phyloP scores from a whole-genome alignment of 352 stramenopile species.

The Peronospora belbahrii region DNA sequence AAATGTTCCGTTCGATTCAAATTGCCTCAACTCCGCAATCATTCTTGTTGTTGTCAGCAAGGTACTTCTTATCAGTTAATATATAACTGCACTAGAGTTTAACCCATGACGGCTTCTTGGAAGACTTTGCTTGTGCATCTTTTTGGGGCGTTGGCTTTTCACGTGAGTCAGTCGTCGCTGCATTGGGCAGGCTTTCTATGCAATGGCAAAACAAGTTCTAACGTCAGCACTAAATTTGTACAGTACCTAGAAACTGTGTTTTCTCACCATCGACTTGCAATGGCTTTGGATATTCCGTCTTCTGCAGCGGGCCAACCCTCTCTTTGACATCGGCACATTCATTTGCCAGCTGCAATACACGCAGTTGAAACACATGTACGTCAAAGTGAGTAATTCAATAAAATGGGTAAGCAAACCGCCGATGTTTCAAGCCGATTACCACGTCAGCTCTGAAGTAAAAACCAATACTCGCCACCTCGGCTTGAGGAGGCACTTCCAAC shows the following conservation, averaged over 20 bases:
- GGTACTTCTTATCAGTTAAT: too few relatives aligned
- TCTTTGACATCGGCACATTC: slow-evolving; percentile 39
- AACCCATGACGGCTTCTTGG: slow-evolving; percentile 70
- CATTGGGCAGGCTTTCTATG: slow-evolving; percentile 23
- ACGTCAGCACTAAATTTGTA: slow-evolving; percentile 5
- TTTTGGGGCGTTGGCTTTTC: slow-evolving; percentile 27
- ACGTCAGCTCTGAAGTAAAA: slow-evolving; percentile 59
- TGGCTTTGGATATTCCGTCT: slow-evolving; percentile 38
- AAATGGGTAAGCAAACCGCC: neutral
- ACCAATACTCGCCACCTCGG: slow-evolving; percentile 16
- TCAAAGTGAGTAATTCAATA: slow-evolving; percentile 1
- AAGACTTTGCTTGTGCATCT: slow-evolving; percentile 22
- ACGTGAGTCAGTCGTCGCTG: slow-evolving; percentile 8
- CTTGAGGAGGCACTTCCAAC: slow-evolving; percentile 24
- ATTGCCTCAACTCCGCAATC: neutral
- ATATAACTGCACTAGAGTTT: slow-evolving; percentile 40
- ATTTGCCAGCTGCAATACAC: slow-evolving; percentile 23
- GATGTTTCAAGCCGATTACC: slow-evolving; percentile 22
- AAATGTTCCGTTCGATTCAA: slow-evolving; percentile 7
- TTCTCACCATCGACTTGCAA: slow-evolving; percentile 31
- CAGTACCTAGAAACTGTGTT: neutral
- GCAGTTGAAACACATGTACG: neutral
- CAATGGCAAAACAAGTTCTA: slow-evolving; percentile 3
- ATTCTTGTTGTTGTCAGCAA: too few relatives aligned
- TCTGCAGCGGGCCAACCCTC: slow-evolving; percentile 14